These are phyloP conservation scores for Exobasidium cylindrosporum DNA, from an alignment of 1,284 basidiomycete species.

Conservation along the genomic window DNA sequence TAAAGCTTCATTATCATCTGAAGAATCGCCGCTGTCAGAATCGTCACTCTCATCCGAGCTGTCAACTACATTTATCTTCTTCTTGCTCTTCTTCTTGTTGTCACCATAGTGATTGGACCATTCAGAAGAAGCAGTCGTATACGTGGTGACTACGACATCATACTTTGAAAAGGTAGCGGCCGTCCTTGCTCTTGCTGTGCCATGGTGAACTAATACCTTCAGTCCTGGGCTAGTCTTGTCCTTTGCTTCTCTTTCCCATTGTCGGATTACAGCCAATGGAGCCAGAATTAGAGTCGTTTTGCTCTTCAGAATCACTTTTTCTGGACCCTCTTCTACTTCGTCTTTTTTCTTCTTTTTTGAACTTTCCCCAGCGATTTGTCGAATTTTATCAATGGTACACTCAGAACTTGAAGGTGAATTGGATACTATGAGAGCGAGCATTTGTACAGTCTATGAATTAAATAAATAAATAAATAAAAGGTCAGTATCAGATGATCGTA, in stretches of 20 bases:
- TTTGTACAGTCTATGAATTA: constrained; percentile 77
- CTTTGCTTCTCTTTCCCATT: constrained; percentile 83
- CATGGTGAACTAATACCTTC: constrained; percentile 49
- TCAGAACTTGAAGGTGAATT: constrained; percentile 17
- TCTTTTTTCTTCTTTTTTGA: constrained; percentile 15
- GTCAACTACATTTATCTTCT: constrained; percentile 8
- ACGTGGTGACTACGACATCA: constrained; percentile 51
- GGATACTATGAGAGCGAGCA: constrained; percentile 71
- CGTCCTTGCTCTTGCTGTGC: constrained; percentile 31
- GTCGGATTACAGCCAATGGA: constrained; percentile 70
- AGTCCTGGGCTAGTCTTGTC: constrained; percentile 65
- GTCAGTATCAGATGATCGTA: neutral
- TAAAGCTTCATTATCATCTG: constrained; percentile 18
- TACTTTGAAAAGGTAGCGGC: constrained; percentile 28
- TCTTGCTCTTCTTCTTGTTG: constrained; percentile 21
- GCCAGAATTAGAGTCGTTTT: constrained; percentile 51
- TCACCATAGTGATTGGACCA: constrained; percentile 23
- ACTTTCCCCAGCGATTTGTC: neutral
- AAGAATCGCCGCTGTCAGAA: constrained; percentile 18
- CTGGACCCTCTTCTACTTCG: constrained; percentile 9
- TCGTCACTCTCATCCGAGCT: constrained; percentile 13
- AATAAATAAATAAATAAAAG: neutral
- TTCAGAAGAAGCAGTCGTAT: constrained; percentile 43
- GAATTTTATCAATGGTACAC: constrained; percentile 10
- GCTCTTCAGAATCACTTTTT: constrained; percentile 14